Evolutionary conservation across 139 green algal genomes (phyloP), one percentile per base, ranked within the genome.

Genomic region (Penium margaritaceum): DNA sequence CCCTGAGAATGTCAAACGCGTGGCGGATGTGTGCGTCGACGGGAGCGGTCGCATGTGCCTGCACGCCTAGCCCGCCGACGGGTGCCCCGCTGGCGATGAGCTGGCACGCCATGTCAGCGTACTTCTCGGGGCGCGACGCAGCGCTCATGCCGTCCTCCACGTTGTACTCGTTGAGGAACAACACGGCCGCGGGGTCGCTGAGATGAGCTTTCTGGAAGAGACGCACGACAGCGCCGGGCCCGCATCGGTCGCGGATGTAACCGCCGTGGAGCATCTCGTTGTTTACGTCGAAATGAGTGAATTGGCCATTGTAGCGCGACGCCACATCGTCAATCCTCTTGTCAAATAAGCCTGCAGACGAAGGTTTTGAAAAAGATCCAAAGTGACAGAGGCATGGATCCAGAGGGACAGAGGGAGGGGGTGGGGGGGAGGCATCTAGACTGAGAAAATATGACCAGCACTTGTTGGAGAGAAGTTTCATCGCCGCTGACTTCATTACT

Each of bases 161-260:
- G 67, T 81, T 33, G 32, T 64, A 81, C 30, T 81, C 74, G 66
- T 81, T 81, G 34, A 78, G n/a, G 44, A 81, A 78, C n/a, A 78
- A 39, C 36, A 69, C 41, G 32, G 51, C 41, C 2, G 15, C 9
- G 34, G 74, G 74, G 35, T 77, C 74, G 17, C 64, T 5, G 3
- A 57, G 32, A 46, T 69, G 24, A 14, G 37, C 66, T 0, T 44
- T 21, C 57, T 81, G 51, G 44, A 77, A 81, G 34, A 78, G 72
- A 17, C 37, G 43, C 9, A 36, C 6, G 27, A 44, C 17, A 21
- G 33, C 29, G 12, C 21, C 39, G 12, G 64, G 41, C 15, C 67
- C 67, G 14, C 37, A 39, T 14, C 66, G 39, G 4, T 51, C 17
- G 24, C 9, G 4, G 47, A 72, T 78, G 65, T 63, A 81, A 3